Evolutionary conservation across 768 basidiomycete genomes (phyloP).

Genomic region (Omphalotus guepiniiformis): DNA sequence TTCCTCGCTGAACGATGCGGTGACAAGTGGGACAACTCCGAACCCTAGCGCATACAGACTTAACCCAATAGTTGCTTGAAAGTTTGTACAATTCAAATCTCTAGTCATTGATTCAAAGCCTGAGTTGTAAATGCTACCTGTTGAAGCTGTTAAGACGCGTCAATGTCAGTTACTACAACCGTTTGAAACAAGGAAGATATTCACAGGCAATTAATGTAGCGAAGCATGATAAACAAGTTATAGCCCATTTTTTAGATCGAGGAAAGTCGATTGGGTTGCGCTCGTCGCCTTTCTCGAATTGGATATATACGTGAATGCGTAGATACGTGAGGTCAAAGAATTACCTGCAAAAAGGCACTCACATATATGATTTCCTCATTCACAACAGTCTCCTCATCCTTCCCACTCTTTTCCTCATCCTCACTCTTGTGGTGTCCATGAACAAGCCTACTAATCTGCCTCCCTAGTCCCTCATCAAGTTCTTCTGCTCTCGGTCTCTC

Average conservation of each 20-base stretch:
- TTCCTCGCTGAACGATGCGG: constrained; percentile 70
- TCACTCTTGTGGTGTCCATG: constrained; percentile 18
- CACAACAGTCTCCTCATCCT: neutral
- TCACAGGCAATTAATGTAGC: constrained; percentile 46
- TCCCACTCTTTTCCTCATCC: constrained; percentile 4
- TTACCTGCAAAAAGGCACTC: neutral
- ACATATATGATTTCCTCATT: constrained; percentile 18
- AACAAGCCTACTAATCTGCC: constrained; percentile 27
- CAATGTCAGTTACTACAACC: neutral
- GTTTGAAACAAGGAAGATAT: no score
- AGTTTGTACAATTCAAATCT: constrained; percentile 40
- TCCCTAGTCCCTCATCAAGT: constrained; percentile 29
- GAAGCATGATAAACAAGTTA: constrained; percentile 42
- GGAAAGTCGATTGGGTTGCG: constrained; percentile 39
- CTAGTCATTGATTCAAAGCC: constrained; percentile 55
- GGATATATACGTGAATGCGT: constrained; percentile 25
- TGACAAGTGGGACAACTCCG: constrained; percentile 56
- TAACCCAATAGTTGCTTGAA: constrained; percentile 45
- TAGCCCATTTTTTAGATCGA: constrained; percentile 36
- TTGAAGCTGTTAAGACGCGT: constrained; percentile 35
- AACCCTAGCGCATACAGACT: constrained; percentile 59
- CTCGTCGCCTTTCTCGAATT: constrained; percentile 33
- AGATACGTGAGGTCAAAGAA: neutral
- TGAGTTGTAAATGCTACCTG: constrained; percentile 48
- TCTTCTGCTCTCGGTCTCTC: constrained; percentile 26